Percentiles rank a stretch among this genome's conserved stretches.
phyloP scores from a whole-genome alignment of 306 rosid species.

The Notholithocarpus densiflorus region DNA sequence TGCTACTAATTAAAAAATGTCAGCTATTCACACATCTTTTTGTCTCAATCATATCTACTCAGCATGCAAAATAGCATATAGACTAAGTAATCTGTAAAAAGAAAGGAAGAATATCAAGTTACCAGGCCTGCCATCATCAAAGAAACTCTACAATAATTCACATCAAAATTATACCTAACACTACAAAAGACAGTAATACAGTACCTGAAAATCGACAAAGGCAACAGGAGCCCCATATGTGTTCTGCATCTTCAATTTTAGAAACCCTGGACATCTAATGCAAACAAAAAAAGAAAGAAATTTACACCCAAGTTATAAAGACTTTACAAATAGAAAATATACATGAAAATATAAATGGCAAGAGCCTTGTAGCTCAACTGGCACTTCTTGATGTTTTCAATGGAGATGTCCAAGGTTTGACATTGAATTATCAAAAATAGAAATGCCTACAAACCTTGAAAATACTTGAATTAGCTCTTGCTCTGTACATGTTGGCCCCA shows the following conservation, averaged over 20 bases:
- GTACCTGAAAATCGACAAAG: conserved; percentile 94
- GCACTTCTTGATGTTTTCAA: too few species aligned
- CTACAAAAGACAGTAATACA: background rate
- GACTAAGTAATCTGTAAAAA: background rate
- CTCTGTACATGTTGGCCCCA: conserved; percentile 85
- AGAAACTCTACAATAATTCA: background rate
- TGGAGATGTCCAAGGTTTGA: too few species aligned
- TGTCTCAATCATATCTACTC: background rate
- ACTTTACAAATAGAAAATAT: conserved; percentile 6
- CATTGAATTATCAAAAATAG: background rate
- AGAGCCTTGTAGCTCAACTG: too few species aligned
- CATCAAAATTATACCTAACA: background rate
- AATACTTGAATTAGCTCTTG: conserved; percentile 77
- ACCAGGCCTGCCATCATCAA: background rate
- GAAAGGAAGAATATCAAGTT: background rate
- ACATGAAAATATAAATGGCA: background rate
- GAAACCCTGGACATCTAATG: conserved; percentile 76
- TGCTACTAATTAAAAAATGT: background rate
- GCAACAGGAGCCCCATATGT: conserved; percentile 95
- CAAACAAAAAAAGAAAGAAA: conserved; percentile 5
- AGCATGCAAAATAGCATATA: background rate
- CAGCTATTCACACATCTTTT: background rate
- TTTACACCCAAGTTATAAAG: background rate
- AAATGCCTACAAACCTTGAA: conserved; percentile 57
- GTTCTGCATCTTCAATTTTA: conserved; percentile 91